Conservation (phyloP, 768 basidiomycete species). For the Cyclocybe cylindracea region DNA sequence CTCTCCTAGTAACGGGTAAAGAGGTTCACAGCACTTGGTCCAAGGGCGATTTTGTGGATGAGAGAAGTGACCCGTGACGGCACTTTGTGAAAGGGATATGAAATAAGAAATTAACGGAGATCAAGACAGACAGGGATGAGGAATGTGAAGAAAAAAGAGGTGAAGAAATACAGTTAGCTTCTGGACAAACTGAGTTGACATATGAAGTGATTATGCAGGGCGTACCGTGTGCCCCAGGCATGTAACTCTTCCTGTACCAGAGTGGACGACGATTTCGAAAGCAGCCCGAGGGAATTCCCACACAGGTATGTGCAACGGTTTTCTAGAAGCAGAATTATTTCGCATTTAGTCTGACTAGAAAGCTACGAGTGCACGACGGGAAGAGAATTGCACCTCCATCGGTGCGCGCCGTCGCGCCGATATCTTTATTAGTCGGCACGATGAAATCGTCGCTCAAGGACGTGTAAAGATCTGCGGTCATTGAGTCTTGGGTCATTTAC, state of each 20-base stretch:
- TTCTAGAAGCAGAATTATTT: slow-evolving; percentile 35
- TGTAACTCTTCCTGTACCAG: slow-evolving; percentile 81
- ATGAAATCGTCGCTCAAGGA: slow-evolving; percentile 56
- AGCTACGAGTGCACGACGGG: not conserved
- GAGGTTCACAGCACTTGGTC: slow-evolving; percentile 73
- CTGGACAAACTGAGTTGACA: slow-evolving; percentile 4
- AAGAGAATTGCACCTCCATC: slow-evolving; percentile 36
- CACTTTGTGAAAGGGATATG: slow-evolving; percentile 46
- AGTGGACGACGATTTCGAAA: slow-evolving; percentile 70
- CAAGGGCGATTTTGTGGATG: slow-evolving; percentile 87
- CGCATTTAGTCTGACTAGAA: slow-evolving; percentile 7
- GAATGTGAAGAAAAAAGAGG: slow-evolving; percentile 14
- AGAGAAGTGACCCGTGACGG: slow-evolving; percentile 84
- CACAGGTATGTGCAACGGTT: slow-evolving; percentile 80
- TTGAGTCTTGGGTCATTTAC: not conserved
- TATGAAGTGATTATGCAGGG: slow-evolving; percentile 7
- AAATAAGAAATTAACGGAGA: slow-evolving; percentile 13
- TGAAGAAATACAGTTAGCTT: slow-evolving; percentile 7
- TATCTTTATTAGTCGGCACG: slow-evolving; percentile 53
- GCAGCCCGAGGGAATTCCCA: slow-evolving; percentile 91
- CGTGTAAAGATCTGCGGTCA: slow-evolving; percentile 22
- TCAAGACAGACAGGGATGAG: slow-evolving; percentile 12
- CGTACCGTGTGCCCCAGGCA: slow-evolving; percentile 78
- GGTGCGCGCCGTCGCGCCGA: slow-evolving; percentile 40
- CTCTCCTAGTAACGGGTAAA: slow-evolving; percentile 75